These are phyloP conservation scores for Podospora sp. DNA, from an alignment of 495 filamentous ascomycete genomes.

Conservation along the genomic window DNA sequence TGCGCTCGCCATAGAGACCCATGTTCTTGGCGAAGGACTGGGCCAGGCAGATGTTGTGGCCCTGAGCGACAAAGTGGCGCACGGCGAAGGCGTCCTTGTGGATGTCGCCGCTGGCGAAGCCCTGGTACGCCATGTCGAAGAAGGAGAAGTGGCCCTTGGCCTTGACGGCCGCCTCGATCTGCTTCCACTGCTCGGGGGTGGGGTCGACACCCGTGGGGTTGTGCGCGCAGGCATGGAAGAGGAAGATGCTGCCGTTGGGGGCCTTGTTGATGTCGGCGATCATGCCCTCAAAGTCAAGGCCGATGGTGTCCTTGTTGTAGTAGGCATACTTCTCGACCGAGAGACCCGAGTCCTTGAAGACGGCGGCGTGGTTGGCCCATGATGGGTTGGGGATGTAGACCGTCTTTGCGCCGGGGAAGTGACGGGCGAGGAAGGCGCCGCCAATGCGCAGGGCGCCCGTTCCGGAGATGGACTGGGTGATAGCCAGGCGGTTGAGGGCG, in stretches of 20 bases:
- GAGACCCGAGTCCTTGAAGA: conserved; percentile 91
- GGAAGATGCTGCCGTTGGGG: conserved; percentile 81
- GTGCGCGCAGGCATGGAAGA: conserved; percentile 97
- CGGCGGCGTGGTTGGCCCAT: conserved; percentile 97
- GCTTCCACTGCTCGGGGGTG: conserved; percentile 86
- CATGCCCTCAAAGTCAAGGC: conserved; percentile 95
- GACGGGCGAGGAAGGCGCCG: conserved; percentile 86
- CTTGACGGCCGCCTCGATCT: conserved; percentile 90
- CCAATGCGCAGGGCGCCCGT: conserved; percentile 95
- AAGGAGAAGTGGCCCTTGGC: conserved; percentile 88
- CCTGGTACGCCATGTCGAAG: conserved; percentile 99
- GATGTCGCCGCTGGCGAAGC: conserved; percentile 91
- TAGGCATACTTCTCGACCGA: conserved; percentile 93
- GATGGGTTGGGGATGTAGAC: conserved; percentile 95
- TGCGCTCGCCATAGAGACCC: conserved; percentile 98
- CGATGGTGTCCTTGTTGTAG: conserved; percentile 98
- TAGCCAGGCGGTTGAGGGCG: conserved; percentile 78
- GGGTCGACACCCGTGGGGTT: conserved; percentile 98
- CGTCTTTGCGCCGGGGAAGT: conserved; percentile 86
- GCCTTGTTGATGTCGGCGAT: conserved; percentile 87
- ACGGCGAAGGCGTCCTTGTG: conserved; percentile 91
- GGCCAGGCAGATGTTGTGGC: conserved; percentile 83
- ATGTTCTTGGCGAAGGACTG: conserved; percentile 99
- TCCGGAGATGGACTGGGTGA: conserved; percentile 97
- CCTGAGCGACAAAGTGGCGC: conserved; percentile 87